Conservation (phyloP, 2,329 filamentous ascomycete genomes). For the Calonectria hawksworthii region DNA sequence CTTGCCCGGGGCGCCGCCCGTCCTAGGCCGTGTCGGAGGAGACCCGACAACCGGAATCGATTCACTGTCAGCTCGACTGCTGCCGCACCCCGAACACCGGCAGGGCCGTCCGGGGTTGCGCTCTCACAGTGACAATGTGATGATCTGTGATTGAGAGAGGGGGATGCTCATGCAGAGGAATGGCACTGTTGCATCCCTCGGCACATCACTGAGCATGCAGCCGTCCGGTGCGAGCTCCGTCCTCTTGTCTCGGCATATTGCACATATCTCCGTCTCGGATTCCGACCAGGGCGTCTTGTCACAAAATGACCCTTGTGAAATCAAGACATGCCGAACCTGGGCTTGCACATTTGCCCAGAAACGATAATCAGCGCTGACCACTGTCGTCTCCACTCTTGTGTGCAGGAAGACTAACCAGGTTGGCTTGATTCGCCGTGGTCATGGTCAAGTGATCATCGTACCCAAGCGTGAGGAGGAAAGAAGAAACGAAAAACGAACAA, state of each 20-base stretch:
- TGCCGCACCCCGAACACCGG: slow-evolving; percentile 25
- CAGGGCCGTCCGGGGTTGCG: slow-evolving; percentile 2
- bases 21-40: not conserved
- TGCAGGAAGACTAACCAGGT: not conserved
- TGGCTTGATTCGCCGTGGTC: slow-evolving; percentile 2
- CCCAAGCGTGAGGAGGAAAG: not conserved
- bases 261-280: slow-evolving; percentile 12
- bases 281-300: slow-evolving; percentile 1
- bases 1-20: slow-evolving; percentile 17
- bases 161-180: not conserved
- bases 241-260: slow-evolving; percentile 10
- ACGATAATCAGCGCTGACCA: not conserved
- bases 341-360: not conserved
- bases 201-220: not conserved
- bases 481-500: not conserved
- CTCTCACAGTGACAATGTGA: not conserved
- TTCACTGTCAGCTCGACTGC: slow-evolving; percentile 7
- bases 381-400: not conserved
- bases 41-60: slow-evolving; percentile 14
- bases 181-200: not conserved
- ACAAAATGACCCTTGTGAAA: not conserved
- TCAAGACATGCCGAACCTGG: not conserved
- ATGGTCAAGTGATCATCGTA: not conserved
- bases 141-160: not conserved
- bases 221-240: not conserved